phyloP scores from a whole-genome alignment of 2,329 filamentous ascomycete genomes.

The Lojkania enalia region DNA sequence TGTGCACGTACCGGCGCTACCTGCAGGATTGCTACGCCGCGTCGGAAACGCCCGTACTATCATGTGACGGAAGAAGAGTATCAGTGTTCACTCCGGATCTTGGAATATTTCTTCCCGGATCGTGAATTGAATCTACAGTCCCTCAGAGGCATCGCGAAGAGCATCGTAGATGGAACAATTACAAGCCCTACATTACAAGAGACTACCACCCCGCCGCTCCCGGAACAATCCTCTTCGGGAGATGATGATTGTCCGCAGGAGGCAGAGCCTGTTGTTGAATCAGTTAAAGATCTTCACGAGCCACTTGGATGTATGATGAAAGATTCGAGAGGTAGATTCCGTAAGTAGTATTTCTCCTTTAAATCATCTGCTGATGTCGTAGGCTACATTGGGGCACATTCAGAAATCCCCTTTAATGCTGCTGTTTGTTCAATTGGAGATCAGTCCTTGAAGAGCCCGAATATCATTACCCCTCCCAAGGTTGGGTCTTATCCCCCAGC shows the following conservation, averaged over 20 bases:
- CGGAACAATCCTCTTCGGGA: slow-evolving; percentile 25
- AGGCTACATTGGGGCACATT: slow-evolving; percentile 42
- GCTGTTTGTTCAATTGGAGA: slow-evolving; percentile 38
- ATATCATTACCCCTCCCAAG: slow-evolving; percentile 36
- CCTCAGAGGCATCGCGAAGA: slow-evolving; percentile 38
- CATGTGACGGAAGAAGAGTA: slow-evolving; percentile 47
- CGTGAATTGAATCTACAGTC: slow-evolving; percentile 41
- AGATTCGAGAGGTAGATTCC: slow-evolving; percentile 38
- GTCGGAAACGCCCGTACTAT: slow-evolving; percentile 44
- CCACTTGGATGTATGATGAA: slow-evolving; percentile 44
- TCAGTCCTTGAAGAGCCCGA: slow-evolving; percentile 19
- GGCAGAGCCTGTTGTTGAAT: slow-evolving; percentile 26
- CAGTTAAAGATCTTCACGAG: slow-evolving; percentile 42
- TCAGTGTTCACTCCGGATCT: slow-evolving; percentile 42
- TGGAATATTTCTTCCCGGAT: slow-evolving; percentile 43
- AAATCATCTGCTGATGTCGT: slow-evolving; percentile 5
- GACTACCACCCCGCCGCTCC: slow-evolving; percentile 27
- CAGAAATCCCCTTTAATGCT: slow-evolving; percentile 44
- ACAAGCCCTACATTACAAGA: slow-evolving; percentile 26
- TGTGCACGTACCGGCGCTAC: slow-evolving; percentile 42
- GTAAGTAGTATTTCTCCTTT: slow-evolving; percentile 15
- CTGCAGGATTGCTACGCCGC: slow-evolving; percentile 42
- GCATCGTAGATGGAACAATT: slow-evolving; percentile 36
- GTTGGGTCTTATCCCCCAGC: slow-evolving; percentile 38
- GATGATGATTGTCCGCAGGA: slow-evolving; percentile 30